These are phyloP conservation scores for Anisogramma anomala DNA, from an alignment of 2,329 filamentous ascomycete species.

Conservation along the genomic window DNA sequence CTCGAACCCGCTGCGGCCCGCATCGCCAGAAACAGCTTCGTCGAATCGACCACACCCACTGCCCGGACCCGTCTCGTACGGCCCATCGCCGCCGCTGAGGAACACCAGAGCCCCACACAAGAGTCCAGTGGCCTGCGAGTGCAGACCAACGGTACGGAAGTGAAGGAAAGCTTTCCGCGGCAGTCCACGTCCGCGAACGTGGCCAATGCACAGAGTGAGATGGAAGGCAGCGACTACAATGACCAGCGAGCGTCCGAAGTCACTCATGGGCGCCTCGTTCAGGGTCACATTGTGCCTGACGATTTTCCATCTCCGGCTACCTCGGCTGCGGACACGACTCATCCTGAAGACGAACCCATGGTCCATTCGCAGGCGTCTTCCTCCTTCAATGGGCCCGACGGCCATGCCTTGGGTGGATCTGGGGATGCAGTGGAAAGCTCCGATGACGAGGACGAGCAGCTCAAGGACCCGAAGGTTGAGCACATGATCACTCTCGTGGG, in stretches of 20 bases:
- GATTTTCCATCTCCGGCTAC: constrained; percentile 71
- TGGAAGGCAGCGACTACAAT: constrained; percentile 45
- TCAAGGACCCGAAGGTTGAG: constrained; percentile 69
- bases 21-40: constrained; percentile 17
- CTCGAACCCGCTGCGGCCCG: constrained; percentile 13
- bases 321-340: constrained; percentile 56
- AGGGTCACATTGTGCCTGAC: constrained; percentile 92
- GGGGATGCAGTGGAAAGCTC: constrained; percentile 72
- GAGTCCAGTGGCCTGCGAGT: constrained; percentile 23
- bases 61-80: constrained; percentile 20
- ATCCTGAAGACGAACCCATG: constrained; percentile 72
- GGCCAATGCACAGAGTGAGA: constrained; percentile 28
- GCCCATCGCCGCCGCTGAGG: constrained; percentile 22
- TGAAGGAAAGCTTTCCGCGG: constrained; percentile 16
- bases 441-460: constrained; percentile 88
- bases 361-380: constrained; percentile 66
- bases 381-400: constrained; percentile 60
- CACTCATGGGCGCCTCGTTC: constrained; percentile 78
- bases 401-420: constrained; percentile 67
- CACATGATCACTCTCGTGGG: constrained; percentile 97
- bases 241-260: constrained; percentile 80
- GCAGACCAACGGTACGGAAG: constrained; percentile 19
- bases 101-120: constrained; percentile 34
- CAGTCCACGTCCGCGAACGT: constrained; percentile 25
- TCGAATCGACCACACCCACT: constrained; percentile 15